These are phyloP conservation scores for Diaporthe batatas DNA, from an alignment of 2,329 filamentous ascomycete genomes.

Conservation along the genomic window DNA sequence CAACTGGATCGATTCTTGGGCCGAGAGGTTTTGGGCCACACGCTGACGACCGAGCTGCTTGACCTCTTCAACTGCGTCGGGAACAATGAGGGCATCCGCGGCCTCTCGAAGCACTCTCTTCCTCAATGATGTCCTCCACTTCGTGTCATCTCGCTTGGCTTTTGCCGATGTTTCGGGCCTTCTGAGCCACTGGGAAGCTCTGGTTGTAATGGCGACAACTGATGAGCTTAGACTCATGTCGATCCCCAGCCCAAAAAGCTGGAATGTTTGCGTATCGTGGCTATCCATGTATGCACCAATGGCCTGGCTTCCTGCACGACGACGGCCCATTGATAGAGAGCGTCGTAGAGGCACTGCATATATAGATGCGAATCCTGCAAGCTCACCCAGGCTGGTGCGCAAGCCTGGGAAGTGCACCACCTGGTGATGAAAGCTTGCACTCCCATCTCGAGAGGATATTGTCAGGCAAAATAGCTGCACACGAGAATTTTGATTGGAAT, in stretches of 20 bases:
- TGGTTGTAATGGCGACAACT: conserved; percentile 25
- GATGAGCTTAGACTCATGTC: conserved; percentile 60
- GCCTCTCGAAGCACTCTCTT: conserved; percentile 33
- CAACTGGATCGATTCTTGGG: conserved; percentile 14
- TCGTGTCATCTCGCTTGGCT: conserved; percentile 45
- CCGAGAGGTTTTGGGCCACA: neutral
- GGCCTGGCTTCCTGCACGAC: neutral
- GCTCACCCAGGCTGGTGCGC: neutral
- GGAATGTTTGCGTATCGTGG: conserved; percentile 59
- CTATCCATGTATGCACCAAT: conserved; percentile 49
- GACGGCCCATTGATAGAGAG: neutral
- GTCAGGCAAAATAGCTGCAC: conserved; percentile 55
- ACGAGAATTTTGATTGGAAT: conserved; percentile 50
- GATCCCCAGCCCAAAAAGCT: conserved; percentile 58
- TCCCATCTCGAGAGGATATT: conserved; percentile 43
- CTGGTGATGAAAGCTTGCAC: conserved; percentile 56
- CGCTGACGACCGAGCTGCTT: conserved; percentile 11
- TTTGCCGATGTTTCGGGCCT: neutral
- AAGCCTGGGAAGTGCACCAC: conserved; percentile 41
- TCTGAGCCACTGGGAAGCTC: neutral
- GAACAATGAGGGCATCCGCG: conserved; percentile 34
- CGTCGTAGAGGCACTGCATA: conserved; percentile 34
- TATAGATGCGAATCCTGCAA: conserved; percentile 32
- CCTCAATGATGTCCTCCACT: conserved; percentile 25
- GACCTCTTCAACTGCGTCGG: conserved; percentile 23